Base-by-base conservation (phyloP, 31 red algal genomes). In the Endocladia muricata region DNA sequence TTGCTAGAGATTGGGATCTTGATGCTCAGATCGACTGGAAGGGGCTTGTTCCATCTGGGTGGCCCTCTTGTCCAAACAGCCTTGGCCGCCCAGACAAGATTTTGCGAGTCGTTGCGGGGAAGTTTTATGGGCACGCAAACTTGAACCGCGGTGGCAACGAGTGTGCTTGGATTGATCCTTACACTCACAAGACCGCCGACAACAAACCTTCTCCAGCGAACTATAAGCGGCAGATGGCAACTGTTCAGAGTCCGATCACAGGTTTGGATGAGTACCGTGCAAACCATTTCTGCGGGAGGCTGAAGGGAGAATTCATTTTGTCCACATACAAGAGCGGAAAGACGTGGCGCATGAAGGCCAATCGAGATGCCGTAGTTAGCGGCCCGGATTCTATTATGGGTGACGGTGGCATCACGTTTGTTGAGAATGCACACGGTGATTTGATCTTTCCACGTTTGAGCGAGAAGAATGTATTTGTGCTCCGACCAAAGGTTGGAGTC, bases 121-220 rank as follows among this genome's bases (percentile, higher is more conserved):
- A 38, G 1, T 91, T 62, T 37, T 91, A 91, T 34, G 88, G 88
- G 3, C 88, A 91, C 59, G 49, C 88, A 1, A 91, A 91, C 30
- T 44, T 89, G 68, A 67, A 70, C 34, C 60, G 88, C 4, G 77
- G 77, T 39, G 77, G 41, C 13, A 70, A 79, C 28, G 88, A 91
- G 54, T 91, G 88, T 71, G 41, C 63, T 4, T 91, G 77, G 70
- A 73, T 91, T 56, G 79, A 91, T 79, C 88, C 88, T 5, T 51
- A 70, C 15, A 58, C 71, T 31, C 56, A 84, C 44, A 61, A 60
- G 40, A 51, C 79, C 36, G 58, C 49, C 26, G 76, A 79, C 55
- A 40, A 44, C 23, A 65, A 74, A 29, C n/a, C 70, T 35, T 57
- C 88, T 1, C 79, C 79, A 38, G 7, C 2, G 2, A 83, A 68